phyloP scores from a whole-genome alignment of 2,329 filamentous ascomycete genomes.

The Fusarium sororula region DNA sequence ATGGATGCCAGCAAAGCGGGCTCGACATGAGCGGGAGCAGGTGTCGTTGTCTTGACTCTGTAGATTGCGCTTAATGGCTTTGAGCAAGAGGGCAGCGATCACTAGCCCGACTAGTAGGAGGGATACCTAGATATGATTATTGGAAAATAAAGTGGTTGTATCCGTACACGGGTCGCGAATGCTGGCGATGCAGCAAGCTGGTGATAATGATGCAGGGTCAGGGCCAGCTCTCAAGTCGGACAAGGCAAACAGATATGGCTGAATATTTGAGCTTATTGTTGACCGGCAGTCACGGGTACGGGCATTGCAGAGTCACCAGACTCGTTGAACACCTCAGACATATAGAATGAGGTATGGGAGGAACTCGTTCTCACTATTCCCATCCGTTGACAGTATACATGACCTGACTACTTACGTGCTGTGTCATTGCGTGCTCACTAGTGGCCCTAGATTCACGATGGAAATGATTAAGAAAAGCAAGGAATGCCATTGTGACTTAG shows the following conservation, averaged over 20 bases:
- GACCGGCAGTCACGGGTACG: not conserved
- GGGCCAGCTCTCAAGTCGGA: slow-evolving; percentile 4
- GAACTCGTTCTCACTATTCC: not conserved
- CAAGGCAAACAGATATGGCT: not conserved
- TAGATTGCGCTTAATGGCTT: not conserved
- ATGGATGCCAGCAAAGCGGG: slow-evolving; percentile 34
- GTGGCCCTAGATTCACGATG: not conserved
- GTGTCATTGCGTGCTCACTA: not conserved
- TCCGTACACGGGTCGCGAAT: slow-evolving; percentile 3
- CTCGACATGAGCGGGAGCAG: not conserved
- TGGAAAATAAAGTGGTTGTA: slow-evolving; percentile 1
- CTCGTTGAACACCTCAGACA: not conserved
- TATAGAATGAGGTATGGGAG: not conserved
- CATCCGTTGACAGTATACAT: not conserved
- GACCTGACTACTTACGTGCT: not conserved
- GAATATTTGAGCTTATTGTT: not conserved
- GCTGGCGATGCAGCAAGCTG: slow-evolving; percentile 15
- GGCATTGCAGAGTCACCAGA: not conserved
- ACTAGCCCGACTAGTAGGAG: not conserved
- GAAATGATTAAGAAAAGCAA: not conserved
- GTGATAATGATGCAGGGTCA: slow-evolving; percentile 5
- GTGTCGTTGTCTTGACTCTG: not conserved
- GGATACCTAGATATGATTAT: not conserved
- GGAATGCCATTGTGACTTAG: not conserved
- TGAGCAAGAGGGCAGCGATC: not conserved